Conservation (phyloP, 371 early-diverging fungal species). For the Syncephalastrum monosporum region DNA sequence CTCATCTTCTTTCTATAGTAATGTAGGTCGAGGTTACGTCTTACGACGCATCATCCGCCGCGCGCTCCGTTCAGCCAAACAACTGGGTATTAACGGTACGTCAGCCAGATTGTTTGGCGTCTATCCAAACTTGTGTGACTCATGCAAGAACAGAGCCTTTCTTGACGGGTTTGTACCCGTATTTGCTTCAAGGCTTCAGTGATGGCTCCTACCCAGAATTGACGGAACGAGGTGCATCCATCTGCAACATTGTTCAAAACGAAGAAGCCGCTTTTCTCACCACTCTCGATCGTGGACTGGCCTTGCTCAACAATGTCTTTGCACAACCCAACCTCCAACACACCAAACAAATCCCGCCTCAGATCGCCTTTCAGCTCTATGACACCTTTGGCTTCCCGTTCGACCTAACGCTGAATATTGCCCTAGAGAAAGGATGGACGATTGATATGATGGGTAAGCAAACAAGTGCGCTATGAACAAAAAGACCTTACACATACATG, state of each 20-base stretch:
- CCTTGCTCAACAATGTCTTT: slow-evolving; percentile 59
- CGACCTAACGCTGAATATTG: slow-evolving; percentile 71
- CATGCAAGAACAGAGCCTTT: slow-evolving; percentile 46
- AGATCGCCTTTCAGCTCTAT: slow-evolving; percentile 67
- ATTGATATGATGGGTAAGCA: slow-evolving; percentile 56
- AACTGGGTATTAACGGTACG: slow-evolving; percentile 61
- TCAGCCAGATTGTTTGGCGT: neutral
- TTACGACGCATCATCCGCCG: slow-evolving; percentile 77
- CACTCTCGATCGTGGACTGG: slow-evolving; percentile 65
- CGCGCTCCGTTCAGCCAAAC: slow-evolving; percentile 69
- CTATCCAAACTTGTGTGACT: neutral
- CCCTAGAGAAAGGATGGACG: slow-evolving; percentile 68
- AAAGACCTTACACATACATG: neutral
- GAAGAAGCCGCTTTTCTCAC: slow-evolving; percentile 69
- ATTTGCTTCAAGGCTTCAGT: slow-evolving; percentile 53
- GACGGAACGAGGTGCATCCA: slow-evolving; percentile 46
- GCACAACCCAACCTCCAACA: slow-evolving; percentile 35
- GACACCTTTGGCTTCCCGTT: slow-evolving; percentile 81
- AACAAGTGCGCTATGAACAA: neutral
- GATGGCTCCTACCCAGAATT: slow-evolving; percentile 61
- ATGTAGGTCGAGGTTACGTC: slow-evolving; percentile 77
- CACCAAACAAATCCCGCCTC: slow-evolving; percentile 42
- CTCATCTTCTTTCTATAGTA: slow-evolving; percentile 26
- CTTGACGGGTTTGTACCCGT: slow-evolving; percentile 62
- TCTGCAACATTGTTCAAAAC: slow-evolving; percentile 56